Base-by-base conservation (phyloP, 306 rosid genomes). In the Acacia confusa region DNA sequence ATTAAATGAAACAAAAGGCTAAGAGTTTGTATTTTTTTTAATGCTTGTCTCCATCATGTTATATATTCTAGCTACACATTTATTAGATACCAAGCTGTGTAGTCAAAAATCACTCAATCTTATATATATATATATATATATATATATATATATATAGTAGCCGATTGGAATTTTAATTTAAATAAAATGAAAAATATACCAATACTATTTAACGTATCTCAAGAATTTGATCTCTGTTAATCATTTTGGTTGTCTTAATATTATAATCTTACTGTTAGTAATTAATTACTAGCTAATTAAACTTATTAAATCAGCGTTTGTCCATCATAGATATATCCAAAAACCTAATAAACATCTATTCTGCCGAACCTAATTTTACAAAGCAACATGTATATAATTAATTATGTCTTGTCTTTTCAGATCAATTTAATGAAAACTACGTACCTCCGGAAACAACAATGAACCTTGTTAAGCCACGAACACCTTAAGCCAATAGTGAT, bases 351-450 rank as follows among this genome's bases (percentile, higher is more conserved):
- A 47, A 12, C 67, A 34, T 66, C 1, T 48, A 48, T 34, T 67
- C 67, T n/a, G 66, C 65, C 10, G 25, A 47, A 47, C 28, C 22
- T 24, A 48, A 25, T 45, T 36, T 20, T n/a, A 38, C 4, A 40
- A 69, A 53, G 63, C 82, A 53, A 48, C 76, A 55, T 76, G 58
- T 47, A 73, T 3, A 43, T 65, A 20, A 44, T 52, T 68, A 41
- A 55, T 55, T 7, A 55, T 8, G 25, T 22, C 15, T 11, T 38
- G 44, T 66, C 76, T 11, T 80, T 74, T 48, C 60, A 53, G 24
- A 43, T 82, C 41, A 82, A 20, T 55, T 27, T n/a, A 28, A 32
- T 68, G 84, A 82, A 75, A 82, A 43, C 58, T 68, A 75, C 84
- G 34, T 30, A 30, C 2, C 16, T 44, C 61, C 12, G 20, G 6